phyloP scores from a whole-genome alignment of 352 stramenopile genomes.

The Globisporangium abappressorium region DNA sequence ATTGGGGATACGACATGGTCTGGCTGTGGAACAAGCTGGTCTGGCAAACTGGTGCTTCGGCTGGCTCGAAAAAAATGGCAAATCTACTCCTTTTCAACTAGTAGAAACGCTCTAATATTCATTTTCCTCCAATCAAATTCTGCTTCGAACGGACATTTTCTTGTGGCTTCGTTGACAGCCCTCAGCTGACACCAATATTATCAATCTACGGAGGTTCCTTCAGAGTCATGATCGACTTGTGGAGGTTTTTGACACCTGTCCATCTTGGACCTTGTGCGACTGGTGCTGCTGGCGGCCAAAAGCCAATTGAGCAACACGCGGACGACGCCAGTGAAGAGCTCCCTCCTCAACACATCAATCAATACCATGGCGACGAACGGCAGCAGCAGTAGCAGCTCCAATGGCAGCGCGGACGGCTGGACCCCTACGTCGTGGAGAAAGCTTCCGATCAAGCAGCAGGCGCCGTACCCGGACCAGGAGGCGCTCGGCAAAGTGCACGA shows the following conservation, averaged over 20 bases:
- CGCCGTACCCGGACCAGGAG: slow-evolving; percentile 59
- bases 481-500: slow-evolving; percentile 70
- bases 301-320: slow-evolving; percentile 6
- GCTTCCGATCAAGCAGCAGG: slow-evolving; percentile 83
- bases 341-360: no score
- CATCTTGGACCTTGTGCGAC: background rate
- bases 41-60: no score
- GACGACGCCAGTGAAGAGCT: background rate
- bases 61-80: no score
- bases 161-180: slow-evolving; percentile 3
- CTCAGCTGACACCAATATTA: background rate
- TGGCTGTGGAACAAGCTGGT: no score
- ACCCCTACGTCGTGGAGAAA: slow-evolving; percentile 70
- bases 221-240: background rate
- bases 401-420: slow-evolving; percentile 30
- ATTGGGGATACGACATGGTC: no score
- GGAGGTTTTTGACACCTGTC: background rate
- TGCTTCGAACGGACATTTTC: background rate
- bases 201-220: background rate
- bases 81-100: no score
- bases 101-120: background rate
- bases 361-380: slow-evolving; percentile 6
- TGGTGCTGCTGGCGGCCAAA: background rate
- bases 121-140: no score
- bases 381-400: background rate